A percentile compares a stretch with the other conserved stretches of the same genome.
phyloP scores from a whole-genome alignment of 495 filamentous ascomycete genomes.

The Tuber calosporum region DNA sequence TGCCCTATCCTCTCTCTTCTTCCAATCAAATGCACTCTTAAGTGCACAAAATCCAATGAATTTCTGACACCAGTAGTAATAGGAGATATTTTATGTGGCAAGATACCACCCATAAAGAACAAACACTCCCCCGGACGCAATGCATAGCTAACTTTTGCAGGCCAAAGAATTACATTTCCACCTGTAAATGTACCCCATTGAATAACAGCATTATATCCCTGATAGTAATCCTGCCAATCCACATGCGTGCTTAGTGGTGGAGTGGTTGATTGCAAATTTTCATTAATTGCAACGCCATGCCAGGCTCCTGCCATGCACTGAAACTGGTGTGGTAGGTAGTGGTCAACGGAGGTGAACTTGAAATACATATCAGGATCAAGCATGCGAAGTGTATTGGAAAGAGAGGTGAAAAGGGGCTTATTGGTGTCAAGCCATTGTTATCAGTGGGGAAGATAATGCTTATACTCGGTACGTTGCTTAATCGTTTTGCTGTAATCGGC shows the following conservation, averaged over 20 bases:
- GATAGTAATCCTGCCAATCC: not conserved
- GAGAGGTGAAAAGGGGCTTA: not conserved
- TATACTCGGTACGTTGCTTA: no score
- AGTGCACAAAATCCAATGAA: not conserved
- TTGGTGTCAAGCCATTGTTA: not conserved
- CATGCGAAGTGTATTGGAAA: not conserved
- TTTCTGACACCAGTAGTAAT: not conserved
- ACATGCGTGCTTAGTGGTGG: not conserved
- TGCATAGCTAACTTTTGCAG: not conserved
- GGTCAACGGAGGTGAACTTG: not conserved
- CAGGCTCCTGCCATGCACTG: not conserved
- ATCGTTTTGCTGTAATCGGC: not conserved
- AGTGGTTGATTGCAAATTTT: not conserved
- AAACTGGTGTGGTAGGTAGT: not conserved
- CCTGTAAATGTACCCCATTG: not conserved
- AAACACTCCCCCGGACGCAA: no score
- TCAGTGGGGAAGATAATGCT: not conserved
- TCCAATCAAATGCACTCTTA: not conserved
- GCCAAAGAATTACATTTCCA: not conserved
- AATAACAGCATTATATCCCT: not conserved
- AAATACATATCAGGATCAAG: not conserved
- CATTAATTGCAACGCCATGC: not conserved
- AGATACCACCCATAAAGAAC: no score
- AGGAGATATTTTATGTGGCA: no score
- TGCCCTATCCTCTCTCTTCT: not conserved